phyloP scores from a whole-genome alignment of 2,329 filamentous ascomycete genomes.

The Ophiostoma tasmaniense region DNA sequence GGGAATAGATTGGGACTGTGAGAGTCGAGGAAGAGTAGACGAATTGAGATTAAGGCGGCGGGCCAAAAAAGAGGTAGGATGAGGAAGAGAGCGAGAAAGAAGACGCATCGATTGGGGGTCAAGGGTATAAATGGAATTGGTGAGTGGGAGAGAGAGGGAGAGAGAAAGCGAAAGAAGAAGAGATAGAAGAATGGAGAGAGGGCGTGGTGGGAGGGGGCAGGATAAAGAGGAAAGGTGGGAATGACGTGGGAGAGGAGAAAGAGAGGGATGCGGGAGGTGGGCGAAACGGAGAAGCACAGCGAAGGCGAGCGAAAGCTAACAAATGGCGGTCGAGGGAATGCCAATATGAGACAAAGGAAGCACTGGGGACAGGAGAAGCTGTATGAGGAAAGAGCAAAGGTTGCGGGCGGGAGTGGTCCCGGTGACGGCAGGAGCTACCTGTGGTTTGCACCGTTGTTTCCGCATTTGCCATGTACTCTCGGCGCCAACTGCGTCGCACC shows the following conservation, averaged over 20 bases:
- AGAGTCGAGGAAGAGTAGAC: background rate
- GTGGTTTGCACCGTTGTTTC: constrained; percentile 7
- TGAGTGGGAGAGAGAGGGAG: background rate
- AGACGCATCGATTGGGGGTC: constrained; percentile 7
- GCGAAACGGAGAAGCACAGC: constrained; percentile 5
- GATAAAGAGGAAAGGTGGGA: background rate
- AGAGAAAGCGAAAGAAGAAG: background rate
- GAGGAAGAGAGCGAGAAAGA: constrained; percentile 5
- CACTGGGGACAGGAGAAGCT: background rate
- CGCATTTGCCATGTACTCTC: background rate
- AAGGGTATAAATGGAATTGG: background rate
- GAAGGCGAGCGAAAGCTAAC: constrained; percentile 3
- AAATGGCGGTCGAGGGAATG: background rate
- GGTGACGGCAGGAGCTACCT: constrained; percentile 6
- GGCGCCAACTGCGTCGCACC: background rate
- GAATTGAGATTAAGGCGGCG: background rate
- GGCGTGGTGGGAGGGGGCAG: background rate
- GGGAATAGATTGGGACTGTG: background rate
- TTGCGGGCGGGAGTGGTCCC: constrained; percentile 2
- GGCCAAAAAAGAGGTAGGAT: constrained; percentile 1
- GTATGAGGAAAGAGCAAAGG: background rate
- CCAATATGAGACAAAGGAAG: constrained; percentile 2
- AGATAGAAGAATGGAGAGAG: background rate
- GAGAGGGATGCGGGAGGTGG: background rate
- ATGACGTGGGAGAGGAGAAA: background rate